Percentiles rank a stretch among this genome's conserved stretches.
Evolutionary conservation across 345 rosid species (phyloP).

Genomic region (Anastatica hierochuntica): DNA sequence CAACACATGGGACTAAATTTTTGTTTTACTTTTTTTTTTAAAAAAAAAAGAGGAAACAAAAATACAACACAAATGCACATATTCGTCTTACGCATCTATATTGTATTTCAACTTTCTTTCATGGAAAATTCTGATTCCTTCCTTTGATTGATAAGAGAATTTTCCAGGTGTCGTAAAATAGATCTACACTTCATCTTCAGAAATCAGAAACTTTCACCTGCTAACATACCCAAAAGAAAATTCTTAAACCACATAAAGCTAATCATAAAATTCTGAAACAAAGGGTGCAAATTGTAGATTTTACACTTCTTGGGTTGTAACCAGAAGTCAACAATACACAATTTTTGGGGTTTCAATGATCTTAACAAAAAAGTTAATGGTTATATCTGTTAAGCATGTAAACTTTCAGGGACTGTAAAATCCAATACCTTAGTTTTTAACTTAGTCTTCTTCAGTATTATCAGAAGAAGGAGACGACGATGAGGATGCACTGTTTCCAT

Average conservation of each 20-base stretch:
- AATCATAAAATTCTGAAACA: neutral
- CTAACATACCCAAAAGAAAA: neutral
- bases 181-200: slow-evolving; percentile 8
- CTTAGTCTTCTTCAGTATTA: slow-evolving; percentile 18
- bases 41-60: neutral
- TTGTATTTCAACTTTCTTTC: slow-evolving; percentile 14
- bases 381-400: neutral
- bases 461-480: slow-evolving; percentile 8
- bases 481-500: slow-evolving; percentile 42
- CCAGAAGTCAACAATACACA: neutral
- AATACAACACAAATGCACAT: slow-evolving; percentile 22
- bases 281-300: neutral
- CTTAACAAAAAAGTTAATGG: slow-evolving; percentile 6
- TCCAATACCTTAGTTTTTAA: slow-evolving; percentile 8
- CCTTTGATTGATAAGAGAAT: neutral
- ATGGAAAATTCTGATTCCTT: slow-evolving; percentile 12
- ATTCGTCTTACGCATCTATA: slow-evolving; percentile 18
- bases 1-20: slow-evolving; percentile 6
- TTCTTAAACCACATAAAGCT: neutral
- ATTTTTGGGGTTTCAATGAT: neutral
- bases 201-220: slow-evolving; percentile 17
- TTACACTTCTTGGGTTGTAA: neutral
- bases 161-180: slow-evolving; percentile 6
- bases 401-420: slow-evolving; percentile 10
- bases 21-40: neutral